Conservation (phyloP, 2,329 filamentous ascomycete genomes). For the Aspergillus vadensis region DNA sequence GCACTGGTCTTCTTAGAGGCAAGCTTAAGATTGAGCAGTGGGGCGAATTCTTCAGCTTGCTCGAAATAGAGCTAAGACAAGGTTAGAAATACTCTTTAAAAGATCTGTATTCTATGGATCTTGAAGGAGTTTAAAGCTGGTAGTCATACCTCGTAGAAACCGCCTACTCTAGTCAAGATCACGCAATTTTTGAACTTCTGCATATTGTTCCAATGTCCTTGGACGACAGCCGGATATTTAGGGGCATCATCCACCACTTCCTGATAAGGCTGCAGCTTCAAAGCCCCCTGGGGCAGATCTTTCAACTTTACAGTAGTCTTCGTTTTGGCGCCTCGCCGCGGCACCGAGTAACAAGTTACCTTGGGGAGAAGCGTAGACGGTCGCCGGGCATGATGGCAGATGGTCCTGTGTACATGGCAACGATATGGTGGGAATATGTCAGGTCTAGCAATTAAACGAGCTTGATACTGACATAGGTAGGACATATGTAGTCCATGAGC, state of each 20-base stretch:
- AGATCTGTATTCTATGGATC: neutral
- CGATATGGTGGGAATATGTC: slow-evolving; percentile 14
- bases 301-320: slow-evolving; percentile 44
- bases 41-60: slow-evolving; percentile 86
- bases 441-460: neutral
- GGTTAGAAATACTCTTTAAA: slow-evolving; percentile 8
- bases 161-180: slow-evolving; percentile 84
- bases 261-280: slow-evolving; percentile 49
- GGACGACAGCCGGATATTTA: slow-evolving; percentile 81
- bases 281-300: slow-evolving; percentile 59
- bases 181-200: slow-evolving; percentile 87
- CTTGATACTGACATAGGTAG: neutral
- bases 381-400: slow-evolving; percentile 35
- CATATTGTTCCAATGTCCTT: slow-evolving; percentile 88
- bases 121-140: neutral
- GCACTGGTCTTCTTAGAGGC: slow-evolving; percentile 76
- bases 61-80: slow-evolving; percentile 77
- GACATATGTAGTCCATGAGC: slow-evolving; percentile 20
- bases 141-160: slow-evolving; percentile 77
- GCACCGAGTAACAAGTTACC: slow-evolving; percentile 17
- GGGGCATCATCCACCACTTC: slow-evolving; percentile 51
- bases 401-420: slow-evolving; percentile 29
- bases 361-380: slow-evolving; percentile 22
- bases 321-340: slow-evolving; percentile 39
- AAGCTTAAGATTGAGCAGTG: slow-evolving; percentile 84